phyloP scores from a whole-genome alignment of 148 eudicot species.

The Nepenthes mirabilis region DNA sequence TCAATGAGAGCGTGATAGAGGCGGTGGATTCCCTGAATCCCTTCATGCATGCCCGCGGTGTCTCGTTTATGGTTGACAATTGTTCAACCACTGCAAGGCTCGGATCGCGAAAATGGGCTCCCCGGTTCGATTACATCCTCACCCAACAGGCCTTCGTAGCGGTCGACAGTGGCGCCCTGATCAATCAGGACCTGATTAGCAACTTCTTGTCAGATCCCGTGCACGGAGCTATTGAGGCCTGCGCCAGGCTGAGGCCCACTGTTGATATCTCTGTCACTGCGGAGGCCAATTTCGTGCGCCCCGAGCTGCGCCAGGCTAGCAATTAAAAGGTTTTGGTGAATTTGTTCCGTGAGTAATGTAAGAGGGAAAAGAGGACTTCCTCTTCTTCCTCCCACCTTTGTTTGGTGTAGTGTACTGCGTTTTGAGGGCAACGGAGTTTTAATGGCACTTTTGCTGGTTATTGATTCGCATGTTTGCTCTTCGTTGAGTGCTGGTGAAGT shows the following conservation, averaged over 20 bases:
- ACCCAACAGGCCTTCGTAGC: conserved; percentile 93
- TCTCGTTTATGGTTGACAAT: conserved; percentile 93
- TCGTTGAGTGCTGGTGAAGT: too few species aligned
- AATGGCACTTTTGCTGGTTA: too few species aligned
- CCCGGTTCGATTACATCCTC: conserved; percentile 77
- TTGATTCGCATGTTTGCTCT: too few species aligned
- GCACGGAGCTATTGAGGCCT: conserved; percentile 79
- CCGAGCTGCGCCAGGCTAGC: conserved; percentile 64
- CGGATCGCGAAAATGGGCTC: conserved; percentile 98
- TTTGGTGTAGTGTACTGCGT: too few species aligned
- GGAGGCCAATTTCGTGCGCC: conserved; percentile 95
- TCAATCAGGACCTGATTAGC: conserved; percentile 75
- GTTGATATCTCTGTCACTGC: conserved; percentile 86
- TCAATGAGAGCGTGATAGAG: conserved; percentile 94
- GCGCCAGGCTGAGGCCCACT: conserved; percentile 87
- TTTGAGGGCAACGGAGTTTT: too few species aligned
- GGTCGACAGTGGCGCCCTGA: conserved; percentile 46
- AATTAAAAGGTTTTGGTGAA: background rate
- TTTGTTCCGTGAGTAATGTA: too few species aligned
- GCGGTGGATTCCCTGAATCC: conserved; percentile 95
- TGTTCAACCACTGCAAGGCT: conserved; percentile 93
- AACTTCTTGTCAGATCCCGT: conserved; percentile 88
- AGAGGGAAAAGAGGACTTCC: too few species aligned
- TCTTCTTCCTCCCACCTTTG: too few species aligned
- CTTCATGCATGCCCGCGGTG: conserved; percentile 98